Conservation (phyloP, 768 basidiomycete species). For the Fomitopsis serialis region DNA sequence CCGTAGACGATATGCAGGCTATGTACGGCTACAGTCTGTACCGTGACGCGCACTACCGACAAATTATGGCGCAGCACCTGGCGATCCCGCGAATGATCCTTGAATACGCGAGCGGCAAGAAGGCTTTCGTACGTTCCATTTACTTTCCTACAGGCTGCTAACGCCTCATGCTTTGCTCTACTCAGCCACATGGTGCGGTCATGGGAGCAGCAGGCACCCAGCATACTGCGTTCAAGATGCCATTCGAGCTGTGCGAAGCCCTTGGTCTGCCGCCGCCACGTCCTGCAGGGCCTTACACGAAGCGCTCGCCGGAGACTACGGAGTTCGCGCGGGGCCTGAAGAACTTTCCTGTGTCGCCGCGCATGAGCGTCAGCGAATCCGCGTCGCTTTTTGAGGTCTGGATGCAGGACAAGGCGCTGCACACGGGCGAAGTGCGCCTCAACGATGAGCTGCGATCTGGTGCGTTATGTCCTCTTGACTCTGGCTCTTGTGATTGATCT, state of each 20-base stretch:
- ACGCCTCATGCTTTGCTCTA: conserved; percentile 1
- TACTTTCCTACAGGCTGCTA: background rate
- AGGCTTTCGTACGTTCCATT: conserved; percentile 51
- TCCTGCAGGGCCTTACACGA: conserved; percentile 49
- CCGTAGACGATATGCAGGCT: conserved; percentile 85
- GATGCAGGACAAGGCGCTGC: conserved; percentile 55
- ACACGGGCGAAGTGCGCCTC: conserved; percentile 64
- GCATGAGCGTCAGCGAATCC: conserved; percentile 63
- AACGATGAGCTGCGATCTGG: conserved; percentile 48
- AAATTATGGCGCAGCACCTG: conserved; percentile 72
- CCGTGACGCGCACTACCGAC: conserved; percentile 64
- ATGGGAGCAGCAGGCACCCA: conserved; percentile 64
- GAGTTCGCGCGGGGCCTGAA: conserved; percentile 52
- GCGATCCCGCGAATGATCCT: conserved; percentile 73
- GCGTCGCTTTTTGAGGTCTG: conserved; percentile 72
- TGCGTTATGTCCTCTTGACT: conserved; percentile 1
- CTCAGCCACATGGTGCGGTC: conserved; percentile 63
- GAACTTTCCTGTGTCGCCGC: conserved; percentile 47
- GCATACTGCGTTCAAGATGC: conserved; percentile 50
- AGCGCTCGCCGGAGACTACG: conserved; percentile 42
- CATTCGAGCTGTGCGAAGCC: conserved; percentile 60
- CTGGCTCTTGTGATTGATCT: no score
- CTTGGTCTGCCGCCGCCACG: conserved; percentile 42
- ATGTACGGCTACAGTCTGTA: conserved; percentile 66
- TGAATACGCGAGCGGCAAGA: conserved; percentile 71